Evolutionary conservation across 371 early-diverging fungal genomes (phyloP).

Genomic region (Mortierella sp.): DNA sequence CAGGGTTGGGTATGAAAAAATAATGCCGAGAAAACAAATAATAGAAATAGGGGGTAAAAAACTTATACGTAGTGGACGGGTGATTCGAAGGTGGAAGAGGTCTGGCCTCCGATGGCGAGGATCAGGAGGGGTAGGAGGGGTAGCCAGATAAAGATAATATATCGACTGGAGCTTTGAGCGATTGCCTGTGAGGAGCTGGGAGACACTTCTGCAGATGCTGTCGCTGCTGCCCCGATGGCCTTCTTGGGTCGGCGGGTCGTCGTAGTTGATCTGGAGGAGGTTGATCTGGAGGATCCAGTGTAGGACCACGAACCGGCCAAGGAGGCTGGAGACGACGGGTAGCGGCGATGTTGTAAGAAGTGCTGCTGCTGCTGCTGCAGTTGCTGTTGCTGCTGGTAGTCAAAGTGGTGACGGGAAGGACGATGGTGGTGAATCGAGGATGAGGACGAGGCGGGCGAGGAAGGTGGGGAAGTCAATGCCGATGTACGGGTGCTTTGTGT

Average conservation of each 20-base stretch:
- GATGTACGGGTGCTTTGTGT: background rate
- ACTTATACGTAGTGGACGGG: conserved; percentile 33
- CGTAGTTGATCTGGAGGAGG: background rate
- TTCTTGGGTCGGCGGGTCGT: background rate
- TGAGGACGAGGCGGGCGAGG: background rate
- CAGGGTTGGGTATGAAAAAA: background rate
- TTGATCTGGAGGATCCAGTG: background rate
- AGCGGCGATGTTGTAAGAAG: background rate
- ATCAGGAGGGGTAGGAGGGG: conserved; percentile 44
- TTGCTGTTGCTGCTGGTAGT: background rate
- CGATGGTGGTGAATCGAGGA: background rate
- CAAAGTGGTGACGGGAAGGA: background rate
- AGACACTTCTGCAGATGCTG: background rate
- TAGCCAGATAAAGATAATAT: conserved; percentile 42
- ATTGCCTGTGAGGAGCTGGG: conserved; percentile 41
- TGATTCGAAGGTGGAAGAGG: conserved; percentile 44
- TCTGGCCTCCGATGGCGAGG: conserved; percentile 46
- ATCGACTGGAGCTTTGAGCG: conserved; percentile 39
- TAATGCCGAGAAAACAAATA: background rate
- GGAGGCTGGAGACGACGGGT: background rate
- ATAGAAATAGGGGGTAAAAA: background rate
- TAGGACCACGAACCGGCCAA: background rate
- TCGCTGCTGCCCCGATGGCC: background rate
- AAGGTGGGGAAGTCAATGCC: conserved; percentile 1
- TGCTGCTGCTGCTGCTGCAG: background rate